Evolutionary conservation across 1,284 basidiomycete species (phyloP).

Genomic region (Fomitopsis palustris): DNA sequence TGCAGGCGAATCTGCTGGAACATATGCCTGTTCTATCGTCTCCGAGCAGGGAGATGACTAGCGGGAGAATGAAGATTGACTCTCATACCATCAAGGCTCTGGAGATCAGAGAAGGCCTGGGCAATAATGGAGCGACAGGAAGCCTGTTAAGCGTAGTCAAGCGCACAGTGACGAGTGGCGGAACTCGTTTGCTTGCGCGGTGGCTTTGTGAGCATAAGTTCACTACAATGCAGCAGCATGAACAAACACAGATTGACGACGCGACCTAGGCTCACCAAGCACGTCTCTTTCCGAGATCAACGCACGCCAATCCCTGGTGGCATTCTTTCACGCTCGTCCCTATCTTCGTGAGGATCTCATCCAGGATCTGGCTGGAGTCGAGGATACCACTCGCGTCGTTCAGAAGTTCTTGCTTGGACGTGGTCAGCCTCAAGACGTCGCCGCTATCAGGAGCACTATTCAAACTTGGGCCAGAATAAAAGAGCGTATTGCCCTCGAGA

Average conservation of each 20-base stretch:
- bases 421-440: conserved; percentile 66
- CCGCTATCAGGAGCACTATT: conserved; percentile 61
- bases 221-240: neutral
- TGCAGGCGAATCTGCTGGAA: conserved; percentile 73
- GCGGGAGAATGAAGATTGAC: conserved; percentile 84
- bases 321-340: conserved; percentile 62
- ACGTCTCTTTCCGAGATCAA: conserved; percentile 74
- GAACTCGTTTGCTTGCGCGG: conserved; percentile 72
- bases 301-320: conserved; percentile 76
- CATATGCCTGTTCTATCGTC: conserved; percentile 66
- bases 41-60: conserved; percentile 57
- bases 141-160: conserved; percentile 79
- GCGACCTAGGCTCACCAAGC: conserved; percentile 75
- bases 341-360: conserved; percentile 71
- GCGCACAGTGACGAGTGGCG: conserved; percentile 78
- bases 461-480: conserved; percentile 52
- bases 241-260: neutral
- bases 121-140: conserved; percentile 71
- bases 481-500: conserved; percentile 52
- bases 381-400: conserved; percentile 76
- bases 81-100: conserved; percentile 87
- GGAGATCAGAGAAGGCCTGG: conserved; percentile 78
- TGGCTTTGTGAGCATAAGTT: conserved; percentile 61
- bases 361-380: conserved; percentile 53
- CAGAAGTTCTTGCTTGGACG: conserved; percentile 76